Conservation (phyloP, 2,329 filamentous ascomycete species). For the Ceratocystis lukuohia region DNA sequence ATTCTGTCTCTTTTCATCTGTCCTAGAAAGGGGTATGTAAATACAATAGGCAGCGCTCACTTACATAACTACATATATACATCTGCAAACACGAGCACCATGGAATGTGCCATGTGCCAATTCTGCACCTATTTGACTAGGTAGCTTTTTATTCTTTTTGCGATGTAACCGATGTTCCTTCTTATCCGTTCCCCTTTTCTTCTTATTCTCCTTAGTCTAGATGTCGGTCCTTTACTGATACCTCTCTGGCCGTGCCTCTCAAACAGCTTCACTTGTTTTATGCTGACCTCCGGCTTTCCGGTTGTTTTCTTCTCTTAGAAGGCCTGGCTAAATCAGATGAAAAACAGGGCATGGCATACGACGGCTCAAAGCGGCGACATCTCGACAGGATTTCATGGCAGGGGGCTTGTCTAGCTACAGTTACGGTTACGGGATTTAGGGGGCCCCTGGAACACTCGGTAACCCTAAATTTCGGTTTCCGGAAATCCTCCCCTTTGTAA, state of each 20-base stretch:
- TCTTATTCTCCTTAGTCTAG: no score
- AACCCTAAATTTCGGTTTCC: background rate
- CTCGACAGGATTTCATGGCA: background rate
- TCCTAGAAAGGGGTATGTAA: background rate
- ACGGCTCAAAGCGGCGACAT: background rate
- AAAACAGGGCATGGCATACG: background rate
- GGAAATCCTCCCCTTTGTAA: background rate
- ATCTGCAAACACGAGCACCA: background rate
- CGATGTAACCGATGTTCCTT: no score
- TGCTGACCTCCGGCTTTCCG: background rate
- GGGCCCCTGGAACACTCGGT: background rate
- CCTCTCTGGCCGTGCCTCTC: background rate
- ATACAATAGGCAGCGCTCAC: background rate
- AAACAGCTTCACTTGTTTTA: background rate
- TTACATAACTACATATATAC: background rate
- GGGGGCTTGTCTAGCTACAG: background rate
- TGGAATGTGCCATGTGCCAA: background rate
- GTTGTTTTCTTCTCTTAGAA: background rate
- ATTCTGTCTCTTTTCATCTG: background rate
- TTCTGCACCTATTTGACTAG: background rate
- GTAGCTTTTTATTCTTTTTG: background rate
- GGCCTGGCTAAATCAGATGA: constrained; percentile 7
- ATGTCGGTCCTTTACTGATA: background rate
- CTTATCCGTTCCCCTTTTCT: no score
- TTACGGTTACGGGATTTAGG: background rate